Evolutionary conservation across 345 rosid species (phyloP).

Genomic region (Clarkia xantiana): DNA sequence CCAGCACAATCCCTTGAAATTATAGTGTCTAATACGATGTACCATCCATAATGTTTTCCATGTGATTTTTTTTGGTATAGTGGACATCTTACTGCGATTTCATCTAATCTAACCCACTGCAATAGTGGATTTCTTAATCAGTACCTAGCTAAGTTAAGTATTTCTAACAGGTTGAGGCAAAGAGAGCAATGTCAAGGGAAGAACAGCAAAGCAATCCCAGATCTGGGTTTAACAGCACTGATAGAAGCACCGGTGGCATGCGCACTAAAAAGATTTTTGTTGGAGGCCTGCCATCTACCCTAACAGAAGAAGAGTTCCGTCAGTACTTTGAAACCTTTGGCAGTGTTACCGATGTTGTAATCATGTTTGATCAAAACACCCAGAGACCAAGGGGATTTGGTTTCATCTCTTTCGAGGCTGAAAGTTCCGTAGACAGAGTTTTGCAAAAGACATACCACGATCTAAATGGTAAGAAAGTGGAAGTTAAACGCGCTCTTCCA

Average conservation of each 20-base stretch:
- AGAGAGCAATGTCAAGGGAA: conserved; percentile 85
- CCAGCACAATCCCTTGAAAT: too few species aligned
- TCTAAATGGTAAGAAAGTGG: conserved; percentile 83
- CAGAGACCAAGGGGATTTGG: conserved; percentile 93
- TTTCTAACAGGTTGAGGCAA: conserved; percentile 58
- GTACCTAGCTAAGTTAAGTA: too few species aligned
- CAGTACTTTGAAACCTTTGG: conserved; percentile 78
- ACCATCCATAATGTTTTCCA: too few species aligned
- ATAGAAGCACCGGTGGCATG: conserved; percentile 45
- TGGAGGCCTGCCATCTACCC: conserved; percentile 81
- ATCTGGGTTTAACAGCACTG: conserved; percentile 34
- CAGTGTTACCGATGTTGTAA: conserved; percentile 75
- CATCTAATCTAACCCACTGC: too few species aligned
- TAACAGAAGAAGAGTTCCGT: conserved; percentile 71
- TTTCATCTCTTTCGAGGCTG: conserved; percentile 77
- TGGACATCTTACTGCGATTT: too few species aligned
- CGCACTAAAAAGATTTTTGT: conserved; percentile 86
- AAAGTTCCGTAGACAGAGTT: conserved; percentile 79
- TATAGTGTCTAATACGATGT: too few species aligned
- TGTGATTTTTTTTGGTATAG: too few species aligned
- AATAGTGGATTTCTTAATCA: too few species aligned
- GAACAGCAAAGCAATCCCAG: conserved; percentile 66
- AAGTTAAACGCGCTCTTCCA: conserved; percentile 89
- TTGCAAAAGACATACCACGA: conserved; percentile 78
- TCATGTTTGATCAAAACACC: conserved; percentile 88